These are phyloP conservation scores for Dendrothele bispora DNA, from an alignment of 768 basidiomycete species.

Conservation along the genomic window DNA sequence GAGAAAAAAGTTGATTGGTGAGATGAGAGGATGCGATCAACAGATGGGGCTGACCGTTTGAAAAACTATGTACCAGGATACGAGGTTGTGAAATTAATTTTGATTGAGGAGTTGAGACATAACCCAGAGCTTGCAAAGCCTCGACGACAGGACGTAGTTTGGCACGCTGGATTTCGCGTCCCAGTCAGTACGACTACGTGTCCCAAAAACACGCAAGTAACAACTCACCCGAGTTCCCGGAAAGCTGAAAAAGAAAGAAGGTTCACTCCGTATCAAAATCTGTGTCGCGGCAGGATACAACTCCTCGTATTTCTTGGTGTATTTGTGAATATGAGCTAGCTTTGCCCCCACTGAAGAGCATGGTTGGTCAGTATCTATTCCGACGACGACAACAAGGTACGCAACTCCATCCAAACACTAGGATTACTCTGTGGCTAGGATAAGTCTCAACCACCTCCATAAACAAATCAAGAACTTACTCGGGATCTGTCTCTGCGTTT, in stretches of 20 bases:
- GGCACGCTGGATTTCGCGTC: constrained; percentile 20
- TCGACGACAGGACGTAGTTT: constrained; percentile 36
- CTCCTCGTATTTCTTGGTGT: constrained; percentile 37
- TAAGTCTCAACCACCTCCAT: too few species aligned
- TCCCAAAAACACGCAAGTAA: background rate
- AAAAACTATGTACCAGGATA: constrained; percentile 47
- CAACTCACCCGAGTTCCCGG: constrained; percentile 29
- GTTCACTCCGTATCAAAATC: constrained; percentile 37
- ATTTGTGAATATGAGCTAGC: constrained; percentile 46
- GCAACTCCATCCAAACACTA: constrained; percentile 50
- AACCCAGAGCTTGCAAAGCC: constrained; percentile 34
- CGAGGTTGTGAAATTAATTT: constrained; percentile 20
- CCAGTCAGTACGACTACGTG: background rate
- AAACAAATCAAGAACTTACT: background rate
- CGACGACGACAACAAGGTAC: background rate
- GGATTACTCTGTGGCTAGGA: constrained; percentile 30
- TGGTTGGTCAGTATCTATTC: constrained; percentile 6
- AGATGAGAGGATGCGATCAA: background rate
- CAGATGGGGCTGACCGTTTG: constrained; percentile 36
- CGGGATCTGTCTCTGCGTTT: background rate
- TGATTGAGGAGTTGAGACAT: constrained; percentile 21
- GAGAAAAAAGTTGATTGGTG: background rate
- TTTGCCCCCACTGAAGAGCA: constrained; percentile 40
- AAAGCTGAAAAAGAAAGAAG: constrained; percentile 35
- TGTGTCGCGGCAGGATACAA: constrained; percentile 44